Base-by-base conservation (phyloP, 2,329 filamentous ascomycete species). In the Colletotrichum brevisporum region DNA sequence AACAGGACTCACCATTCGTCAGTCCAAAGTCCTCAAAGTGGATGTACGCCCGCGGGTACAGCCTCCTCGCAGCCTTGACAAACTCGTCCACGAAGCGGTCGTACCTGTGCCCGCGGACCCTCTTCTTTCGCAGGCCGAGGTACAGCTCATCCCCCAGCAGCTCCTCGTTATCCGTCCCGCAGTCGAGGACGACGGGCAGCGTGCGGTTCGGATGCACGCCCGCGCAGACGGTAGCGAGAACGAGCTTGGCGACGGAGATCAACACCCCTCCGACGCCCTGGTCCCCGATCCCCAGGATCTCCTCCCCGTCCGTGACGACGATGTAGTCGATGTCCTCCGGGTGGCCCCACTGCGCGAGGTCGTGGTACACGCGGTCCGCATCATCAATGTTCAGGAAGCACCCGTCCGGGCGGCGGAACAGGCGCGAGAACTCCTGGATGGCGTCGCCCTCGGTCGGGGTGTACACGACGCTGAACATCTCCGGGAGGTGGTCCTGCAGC, bases 1-100 rank as follows among this genome's bases (percentile, higher is more conserved):
- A 15, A 4, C 6, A 10, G 8, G 4, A 70, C 80, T 71, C 70
- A 87, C 88, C 88, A 75, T 97, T 97, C 1, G 79, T 79, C 0
- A 97, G 81, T 0, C 94, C 94, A 81, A 97, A 97, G 76, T 97
- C 94, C 75, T 97, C 93, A 74, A 97, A 97, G 75, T 97, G 94
- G 21, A 97, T 91, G 74, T 95, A 95, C 0, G 94, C 94, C 53
- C 86, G 90, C 0, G 94, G 94, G 70, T 91, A 97, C 2, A 90
- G 84, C 73, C 91, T 89, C 52, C 90, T 84, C 0, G 91, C 91
- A 0, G 89, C 85, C 59, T 85, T 82, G 9, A 97, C 88, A 75
- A 97, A 97, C 0, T 81, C 88, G 53, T 94, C 91, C 1, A 97
- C 89, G 70, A 97, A 93, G 0, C 88, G 78, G 75, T 95, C 92